Conservation (phyloP, 352 stramenopile genomes). For the Phytopythium helicoides region DNA sequence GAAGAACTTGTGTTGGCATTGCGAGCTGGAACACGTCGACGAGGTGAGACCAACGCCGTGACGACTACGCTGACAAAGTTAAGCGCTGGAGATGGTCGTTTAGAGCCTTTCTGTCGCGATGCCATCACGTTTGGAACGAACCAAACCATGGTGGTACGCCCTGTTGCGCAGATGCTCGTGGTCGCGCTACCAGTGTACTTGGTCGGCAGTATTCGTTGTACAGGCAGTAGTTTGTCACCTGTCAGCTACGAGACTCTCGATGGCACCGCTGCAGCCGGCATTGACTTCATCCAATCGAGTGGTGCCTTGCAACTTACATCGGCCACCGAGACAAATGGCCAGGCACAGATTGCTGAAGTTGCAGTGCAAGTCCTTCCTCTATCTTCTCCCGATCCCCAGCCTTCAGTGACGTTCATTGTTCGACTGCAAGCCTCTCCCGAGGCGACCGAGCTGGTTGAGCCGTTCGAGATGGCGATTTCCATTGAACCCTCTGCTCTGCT, state of each 20-base stretch:
- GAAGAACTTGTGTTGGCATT: constrained; percentile 5
- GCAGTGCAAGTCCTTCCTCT: constrained; percentile 1
- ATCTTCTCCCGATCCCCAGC: too few relatives aligned
- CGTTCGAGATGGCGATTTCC: background rate
- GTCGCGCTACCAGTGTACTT: constrained; percentile 12
- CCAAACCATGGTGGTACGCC: constrained; percentile 2
- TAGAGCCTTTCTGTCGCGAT: constrained; percentile 7
- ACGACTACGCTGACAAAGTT: background rate
- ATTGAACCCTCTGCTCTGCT: background rate
- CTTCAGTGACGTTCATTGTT: background rate
- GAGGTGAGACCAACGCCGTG: background rate
- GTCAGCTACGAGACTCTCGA: constrained; percentile 5
- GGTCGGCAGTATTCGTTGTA: constrained; percentile 3
- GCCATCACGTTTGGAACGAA: constrained; percentile 9
- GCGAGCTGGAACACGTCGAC: background rate
- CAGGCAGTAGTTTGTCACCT: background rate
- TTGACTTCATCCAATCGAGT: constrained; percentile 1
- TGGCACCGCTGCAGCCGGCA: background rate
- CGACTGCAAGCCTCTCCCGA: background rate
- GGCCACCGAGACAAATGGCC: background rate
- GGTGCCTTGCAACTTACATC: constrained; percentile 4
- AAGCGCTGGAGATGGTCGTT: background rate
- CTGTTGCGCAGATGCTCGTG: constrained; percentile 8
- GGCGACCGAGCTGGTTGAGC: background rate
- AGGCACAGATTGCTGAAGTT: background rate